These are phyloP conservation scores for Usnea hakonensis DNA, from an alignment of 495 filamentous ascomycete genomes.

Conservation along the genomic window DNA sequence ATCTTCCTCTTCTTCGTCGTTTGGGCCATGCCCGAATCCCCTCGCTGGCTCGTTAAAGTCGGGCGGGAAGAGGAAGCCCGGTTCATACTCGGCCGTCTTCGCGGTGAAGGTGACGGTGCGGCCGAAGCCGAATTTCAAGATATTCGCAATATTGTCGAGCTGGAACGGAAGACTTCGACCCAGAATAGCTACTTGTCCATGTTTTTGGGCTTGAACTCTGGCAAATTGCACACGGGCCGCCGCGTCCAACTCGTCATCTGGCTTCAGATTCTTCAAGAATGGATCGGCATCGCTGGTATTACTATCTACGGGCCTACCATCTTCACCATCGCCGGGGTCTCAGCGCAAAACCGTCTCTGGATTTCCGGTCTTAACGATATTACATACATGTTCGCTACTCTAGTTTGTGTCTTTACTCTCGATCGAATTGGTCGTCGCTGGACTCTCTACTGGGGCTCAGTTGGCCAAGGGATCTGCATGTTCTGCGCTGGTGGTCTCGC, in stretches of 20 bases:
- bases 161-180: constrained; percentile 23
- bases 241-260: constrained; percentile 31
- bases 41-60: constrained; percentile 38
- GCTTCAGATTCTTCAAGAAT: constrained; percentile 30
- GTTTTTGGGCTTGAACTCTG: constrained; percentile 24
- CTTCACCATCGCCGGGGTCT: constrained; percentile 7
- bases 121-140: constrained; percentile 27
- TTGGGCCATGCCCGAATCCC: constrained; percentile 49
- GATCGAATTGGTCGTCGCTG: constrained; percentile 20
- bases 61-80: constrained; percentile 31
- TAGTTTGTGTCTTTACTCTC: constrained; percentile 40
- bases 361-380: constrained; percentile 48
- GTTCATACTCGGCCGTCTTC: constrained; percentile 49
- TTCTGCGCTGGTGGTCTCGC: constrained; percentile 42
- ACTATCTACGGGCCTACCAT: constrained; percentile 22
- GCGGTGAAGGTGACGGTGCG: constrained; percentile 32
- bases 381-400: constrained; percentile 46
- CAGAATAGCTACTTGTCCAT: constrained; percentile 26
- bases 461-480: constrained; percentile 54
- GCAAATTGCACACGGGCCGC: constrained; percentile 27
- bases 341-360: constrained; percentile 28
- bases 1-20: constrained; percentile 41
- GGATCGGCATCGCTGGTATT: constrained; percentile 28
- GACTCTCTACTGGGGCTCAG: constrained; percentile 55
- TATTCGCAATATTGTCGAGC: constrained; percentile 26